Evolutionary conservation across 2,329 filamentous ascomycete genomes (phyloP).

Genomic region (Cordyceps javanica): DNA sequence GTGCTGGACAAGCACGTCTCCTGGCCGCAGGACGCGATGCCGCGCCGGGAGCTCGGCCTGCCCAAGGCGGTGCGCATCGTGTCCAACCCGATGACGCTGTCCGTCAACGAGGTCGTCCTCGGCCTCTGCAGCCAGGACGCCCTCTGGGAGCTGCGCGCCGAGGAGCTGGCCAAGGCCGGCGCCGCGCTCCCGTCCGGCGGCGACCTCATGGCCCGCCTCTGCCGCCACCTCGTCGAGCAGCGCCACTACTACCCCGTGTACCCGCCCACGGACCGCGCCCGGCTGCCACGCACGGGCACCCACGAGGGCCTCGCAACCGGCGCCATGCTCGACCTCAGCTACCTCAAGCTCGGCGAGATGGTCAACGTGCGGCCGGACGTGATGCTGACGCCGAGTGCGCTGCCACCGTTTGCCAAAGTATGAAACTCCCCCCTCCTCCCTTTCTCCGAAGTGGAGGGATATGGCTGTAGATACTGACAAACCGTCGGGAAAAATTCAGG

Average conservation of each 20-base stretch:
- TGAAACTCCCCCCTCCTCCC: conserved; percentile 17
- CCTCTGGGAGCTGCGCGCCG: conserved; percentile 71
- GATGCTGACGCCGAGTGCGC: conserved; percentile 70
- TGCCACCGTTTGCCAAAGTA: conserved; percentile 87
- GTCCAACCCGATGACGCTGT: conserved; percentile 85
- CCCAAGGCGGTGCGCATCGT: conserved; percentile 71
- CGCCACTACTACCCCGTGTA: conserved; percentile 87
- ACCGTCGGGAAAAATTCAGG: conserved; percentile 41
- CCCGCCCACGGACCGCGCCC: conserved; percentile 66
- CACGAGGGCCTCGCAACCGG: conserved; percentile 59
- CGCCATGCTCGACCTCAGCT: conserved; percentile 74
- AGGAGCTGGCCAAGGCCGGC: conserved; percentile 48
- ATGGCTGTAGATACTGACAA: neutral
- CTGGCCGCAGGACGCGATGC: conserved; percentile 65
- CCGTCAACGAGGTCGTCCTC: conserved; percentile 78
- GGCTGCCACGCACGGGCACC: conserved; percentile 58
- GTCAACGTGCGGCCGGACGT: conserved; percentile 80
- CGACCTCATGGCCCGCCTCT: conserved; percentile 64
- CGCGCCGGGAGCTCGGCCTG: conserved; percentile 66
- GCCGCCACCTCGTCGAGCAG: conserved; percentile 78
- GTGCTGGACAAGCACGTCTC: conserved; percentile 76
- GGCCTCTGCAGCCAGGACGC: conserved; percentile 80
- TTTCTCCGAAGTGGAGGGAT: neutral
- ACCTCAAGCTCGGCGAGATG: conserved; percentile 87
- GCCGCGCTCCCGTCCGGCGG: conserved; percentile 12